Conservation (phyloP, 2,329 filamentous ascomycete species). For the Paracamarosporium sp. region DNA sequence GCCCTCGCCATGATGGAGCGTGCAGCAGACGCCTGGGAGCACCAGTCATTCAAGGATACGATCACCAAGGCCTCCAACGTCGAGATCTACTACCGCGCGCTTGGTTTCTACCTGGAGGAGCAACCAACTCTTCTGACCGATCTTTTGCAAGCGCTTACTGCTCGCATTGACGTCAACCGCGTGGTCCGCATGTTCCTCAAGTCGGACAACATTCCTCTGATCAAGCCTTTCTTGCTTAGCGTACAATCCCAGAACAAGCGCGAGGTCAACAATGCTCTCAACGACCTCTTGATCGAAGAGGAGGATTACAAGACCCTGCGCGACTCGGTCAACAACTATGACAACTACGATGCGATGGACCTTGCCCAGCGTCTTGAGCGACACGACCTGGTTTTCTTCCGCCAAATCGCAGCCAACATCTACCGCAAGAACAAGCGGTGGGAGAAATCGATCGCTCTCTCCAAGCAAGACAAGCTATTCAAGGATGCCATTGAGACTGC, state of each 20-base stretch:
- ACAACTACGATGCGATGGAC: conserved; percentile 97
- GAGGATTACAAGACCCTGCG: conserved; percentile 99
- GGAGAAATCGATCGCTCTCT: conserved; percentile 98
- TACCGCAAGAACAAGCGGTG: conserved; percentile 99
- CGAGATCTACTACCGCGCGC: conserved; percentile 97
- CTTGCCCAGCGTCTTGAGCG: conserved; percentile 92
- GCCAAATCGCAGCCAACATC: conserved; percentile 96
- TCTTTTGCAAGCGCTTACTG: conserved; percentile 86
- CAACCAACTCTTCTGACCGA: conserved; percentile 97
- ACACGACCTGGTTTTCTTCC: conserved; percentile 98
- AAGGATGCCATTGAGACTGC: conserved; percentile 99
- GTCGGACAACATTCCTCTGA: conserved; percentile 95
- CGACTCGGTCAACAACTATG: conserved; percentile 97
- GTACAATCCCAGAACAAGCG: conserved; percentile 98
- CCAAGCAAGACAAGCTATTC: conserved; percentile 99
- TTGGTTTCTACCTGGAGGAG: conserved; percentile 97
- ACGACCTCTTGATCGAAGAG: conserved; percentile 96
- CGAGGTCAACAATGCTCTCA: conserved; percentile 96
- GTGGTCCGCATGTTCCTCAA: conserved; percentile 99
- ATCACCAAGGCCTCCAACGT: conserved; percentile 97
- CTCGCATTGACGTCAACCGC: conserved; percentile 95
- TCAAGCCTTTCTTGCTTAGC: conserved; percentile 97
- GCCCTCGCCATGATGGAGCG: conserved; percentile 98
- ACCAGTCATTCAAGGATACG: conserved; percentile 99
- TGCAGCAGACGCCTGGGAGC: conserved; percentile 96